Conservation (phyloP, 768 basidiomycete genomes). For the Boletus rubescentipes region DNA sequence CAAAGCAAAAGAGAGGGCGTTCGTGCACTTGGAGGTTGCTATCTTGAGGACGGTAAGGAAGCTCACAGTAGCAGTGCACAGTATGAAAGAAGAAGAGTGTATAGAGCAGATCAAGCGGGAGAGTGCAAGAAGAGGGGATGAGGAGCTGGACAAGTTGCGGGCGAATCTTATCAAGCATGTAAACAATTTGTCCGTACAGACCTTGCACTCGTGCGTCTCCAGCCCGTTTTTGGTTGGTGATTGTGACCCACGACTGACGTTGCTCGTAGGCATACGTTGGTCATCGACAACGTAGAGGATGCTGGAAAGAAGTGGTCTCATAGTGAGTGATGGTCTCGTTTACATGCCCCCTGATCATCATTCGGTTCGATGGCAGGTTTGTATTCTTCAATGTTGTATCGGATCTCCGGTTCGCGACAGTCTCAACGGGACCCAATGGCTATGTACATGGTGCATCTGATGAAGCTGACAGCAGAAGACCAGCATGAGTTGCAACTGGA, state of each 20-base stretch:
- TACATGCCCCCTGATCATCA: no score
- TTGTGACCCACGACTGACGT: not conserved
- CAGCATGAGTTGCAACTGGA: slow-evolving; percentile 28
- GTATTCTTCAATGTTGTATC: not conserved
- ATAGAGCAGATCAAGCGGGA: not conserved
- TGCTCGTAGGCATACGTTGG: slow-evolving; percentile 12
- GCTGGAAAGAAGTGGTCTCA: not conserved
- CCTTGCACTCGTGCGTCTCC: not conserved
- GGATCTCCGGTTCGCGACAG: slow-evolving; percentile 1
- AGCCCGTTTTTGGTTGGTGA: no score
- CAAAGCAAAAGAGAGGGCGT: not conserved
- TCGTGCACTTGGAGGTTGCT: not conserved
- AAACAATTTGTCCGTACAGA: slow-evolving; percentile 12
- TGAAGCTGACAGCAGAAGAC: slow-evolving; percentile 31
- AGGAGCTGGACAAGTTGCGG: slow-evolving; percentile 13
- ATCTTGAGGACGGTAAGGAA: slow-evolving; percentile 7
- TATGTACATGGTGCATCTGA: slow-evolving; percentile 23
- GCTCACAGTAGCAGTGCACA: slow-evolving; percentile 7
- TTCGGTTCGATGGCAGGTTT: no score
- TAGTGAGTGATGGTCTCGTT: no score
- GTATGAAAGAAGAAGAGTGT: slow-evolving; percentile 5
- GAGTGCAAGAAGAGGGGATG: not conserved
- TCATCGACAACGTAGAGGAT: not conserved
- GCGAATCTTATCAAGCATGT: slow-evolving; percentile 16
- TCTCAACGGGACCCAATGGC: slow-evolving; percentile 17